These are phyloP conservation scores for Cyberlindnera maritima DNA, from an alignment of 805 yeast genomes.

Conservation along the genomic window DNA sequence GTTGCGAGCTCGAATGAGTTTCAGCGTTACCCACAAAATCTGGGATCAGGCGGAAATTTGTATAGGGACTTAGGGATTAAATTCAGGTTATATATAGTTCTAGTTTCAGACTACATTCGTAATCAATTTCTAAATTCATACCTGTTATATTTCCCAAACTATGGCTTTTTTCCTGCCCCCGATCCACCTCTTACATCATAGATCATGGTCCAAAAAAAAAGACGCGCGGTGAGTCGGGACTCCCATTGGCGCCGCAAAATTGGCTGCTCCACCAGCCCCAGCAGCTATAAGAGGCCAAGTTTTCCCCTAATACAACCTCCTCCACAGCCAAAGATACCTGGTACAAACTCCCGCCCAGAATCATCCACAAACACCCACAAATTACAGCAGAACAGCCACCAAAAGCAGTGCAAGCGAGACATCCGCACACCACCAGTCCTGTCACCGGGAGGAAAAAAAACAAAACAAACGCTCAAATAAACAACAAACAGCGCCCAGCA, in stretches of 20 bases:
- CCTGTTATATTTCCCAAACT: neutral
- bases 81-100: neutral
- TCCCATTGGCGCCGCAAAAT: neutral
- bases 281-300: neutral
- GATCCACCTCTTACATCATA: neutral
- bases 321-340: too few species aligned
- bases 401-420: neutral
- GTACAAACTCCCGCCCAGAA: too few species aligned
- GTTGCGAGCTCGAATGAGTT: too few species aligned
- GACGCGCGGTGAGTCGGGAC: too few species aligned
- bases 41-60: too few species aligned
- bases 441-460: neutral
- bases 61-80: too few species aligned
- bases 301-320: too few species aligned
- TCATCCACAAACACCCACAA: neutral
- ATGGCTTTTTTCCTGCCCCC: neutral
- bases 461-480: neutral
- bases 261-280: neutral
- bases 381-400: neutral
- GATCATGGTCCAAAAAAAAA: neutral
- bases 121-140: too few species aligned
- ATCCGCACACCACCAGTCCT: neutral
- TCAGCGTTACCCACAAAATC: too few species aligned
- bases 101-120: neutral
- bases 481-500: neutral